Evolutionary conservation across 805 yeast species (phyloP).

Genomic region (Metschnikowia amazonensis): DNA sequence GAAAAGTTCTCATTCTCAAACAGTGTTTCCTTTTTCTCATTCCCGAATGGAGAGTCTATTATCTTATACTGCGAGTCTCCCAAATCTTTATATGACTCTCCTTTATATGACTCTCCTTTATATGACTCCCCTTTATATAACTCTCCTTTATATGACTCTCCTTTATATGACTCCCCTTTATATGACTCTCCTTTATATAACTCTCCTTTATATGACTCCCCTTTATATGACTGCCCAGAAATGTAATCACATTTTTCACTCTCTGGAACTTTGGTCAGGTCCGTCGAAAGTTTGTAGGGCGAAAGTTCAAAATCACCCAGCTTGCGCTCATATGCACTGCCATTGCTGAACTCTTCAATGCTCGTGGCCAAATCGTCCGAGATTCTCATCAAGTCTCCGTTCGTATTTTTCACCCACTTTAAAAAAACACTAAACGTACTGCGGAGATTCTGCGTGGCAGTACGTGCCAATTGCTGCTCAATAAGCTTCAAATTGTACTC

Average conservation of each 20-base stretch:
- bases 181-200: too few relatives aligned
- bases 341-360: neutral
- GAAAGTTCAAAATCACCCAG: neutral
- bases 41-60: neutral
- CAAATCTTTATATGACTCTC: neutral
- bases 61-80: neutral
- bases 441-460: slow-evolving; percentile 44
- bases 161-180: neutral
- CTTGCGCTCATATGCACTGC: neutral
- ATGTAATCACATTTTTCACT: neutral
- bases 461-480: slow-evolving; percentile 46
- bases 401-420: slow-evolving; percentile 22
- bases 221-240: neutral
- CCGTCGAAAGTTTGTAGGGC: neutral
- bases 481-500: slow-evolving; percentile 49
- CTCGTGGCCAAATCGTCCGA: neutral
- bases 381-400: neutral
- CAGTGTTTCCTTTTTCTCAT: neutral
- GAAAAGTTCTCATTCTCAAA: neutral
- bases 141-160: too few relatives aligned
- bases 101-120: too few relatives aligned
- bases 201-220: too few relatives aligned
- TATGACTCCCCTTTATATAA: neutral
- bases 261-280: neutral
- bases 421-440: slow-evolving; percentile 45